Evolutionary conservation across 345 rosid genomes (phyloP), one percentile per base, ranked within the genome.

Genomic region (Clausena lansium): DNA sequence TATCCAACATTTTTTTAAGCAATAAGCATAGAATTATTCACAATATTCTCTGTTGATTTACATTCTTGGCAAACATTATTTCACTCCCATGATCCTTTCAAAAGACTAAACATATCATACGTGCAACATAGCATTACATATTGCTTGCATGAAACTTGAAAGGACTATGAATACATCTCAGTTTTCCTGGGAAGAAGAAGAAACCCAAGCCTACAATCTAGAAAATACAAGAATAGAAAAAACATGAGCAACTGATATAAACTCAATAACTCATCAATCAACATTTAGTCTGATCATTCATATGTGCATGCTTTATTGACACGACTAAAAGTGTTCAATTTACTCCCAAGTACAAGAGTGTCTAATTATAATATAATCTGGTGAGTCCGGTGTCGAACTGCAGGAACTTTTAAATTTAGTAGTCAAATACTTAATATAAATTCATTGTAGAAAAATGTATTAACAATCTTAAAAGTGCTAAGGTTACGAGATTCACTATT

Each of bases 231-330:
- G 3, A 52, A 15, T 27, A 9, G 22, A 20, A 20, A 7, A 19
- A 9, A 7, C 22, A 30, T 7, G 27, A 70, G 19, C 60, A 50
- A 28, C 35, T 17, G 4, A 70, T 50, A 1, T 27, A 27, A 47
- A 52, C 20, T 35, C 45, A 35, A 70, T 30, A 59, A 2, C 10
- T 24, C 52, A 36, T 58, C 35, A 36, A 74, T 13, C 50, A 2
- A 63, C 30, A 70, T 79, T 5, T 32, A 25, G 35, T 27, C 19
- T 13, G 4, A 22, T 75, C 78, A 87, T 5, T 71, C 61, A 50
- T 87, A 84, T 55, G 81, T 81, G 87, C 93, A 90, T 14, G 84
- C 38, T n/a, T n/a, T n/a, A n/a, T n/a, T n/a, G n/a, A n/a, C n/a
- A n/a, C n/a, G n/a, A n/a, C n/a, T n/a, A n/a, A n/a, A n/a, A n/a